Evolutionary conservation across 2,329 filamentous ascomycete genomes (phyloP).

Genomic region (Golovinomyces cichoracearum): DNA sequence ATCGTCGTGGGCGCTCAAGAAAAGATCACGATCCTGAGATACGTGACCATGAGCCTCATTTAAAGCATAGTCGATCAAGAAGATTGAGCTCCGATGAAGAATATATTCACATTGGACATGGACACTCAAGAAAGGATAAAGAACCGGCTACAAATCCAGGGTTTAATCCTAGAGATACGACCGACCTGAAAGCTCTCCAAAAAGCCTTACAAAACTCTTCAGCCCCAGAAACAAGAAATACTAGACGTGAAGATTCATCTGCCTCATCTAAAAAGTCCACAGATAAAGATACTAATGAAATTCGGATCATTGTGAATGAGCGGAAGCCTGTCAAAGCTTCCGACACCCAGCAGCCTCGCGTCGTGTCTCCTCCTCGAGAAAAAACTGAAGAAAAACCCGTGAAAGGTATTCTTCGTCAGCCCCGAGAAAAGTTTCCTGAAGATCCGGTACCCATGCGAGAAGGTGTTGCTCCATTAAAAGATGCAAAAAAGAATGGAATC

Average conservation of each 20-base stretch:
- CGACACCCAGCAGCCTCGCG: conserved; percentile 18
- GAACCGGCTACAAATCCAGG: conserved; percentile 3
- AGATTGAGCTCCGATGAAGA: conserved; percentile 10
- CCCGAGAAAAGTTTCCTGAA: conserved; percentile 63
- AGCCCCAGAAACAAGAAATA: conserved; percentile 4
- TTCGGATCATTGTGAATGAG: conserved; percentile 9
- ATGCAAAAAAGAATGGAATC: conserved; percentile 51
- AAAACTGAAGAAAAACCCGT: conserved; percentile 40
- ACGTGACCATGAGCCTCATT: conserved; percentile 4
- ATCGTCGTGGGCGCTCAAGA: conserved; percentile 23
- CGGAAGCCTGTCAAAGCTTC: conserved; percentile 6
- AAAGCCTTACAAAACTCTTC: conserved; percentile 11
- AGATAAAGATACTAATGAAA: conserved; percentile 6
- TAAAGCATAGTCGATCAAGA: conserved; percentile 7
- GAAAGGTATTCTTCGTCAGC: conserved; percentile 66
- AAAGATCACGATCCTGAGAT: conserved; percentile 8
- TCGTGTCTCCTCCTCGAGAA: conserved; percentile 45
- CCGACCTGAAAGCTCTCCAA: conserved; percentile 14
- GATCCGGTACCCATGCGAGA: conserved; percentile 61
- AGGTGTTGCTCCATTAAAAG: conserved; percentile 81
- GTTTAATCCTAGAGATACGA: conserved; percentile 15
- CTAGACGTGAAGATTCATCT: conserved; percentile 5
- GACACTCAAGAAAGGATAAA: conserved; percentile 5
- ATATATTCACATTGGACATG: conserved; percentile 4
- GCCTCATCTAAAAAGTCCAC: conserved; percentile 7